phyloP scores from a whole-genome alignment of 371 early-diverging fungal genomes.

The Capniomyces stellatus region DNA sequence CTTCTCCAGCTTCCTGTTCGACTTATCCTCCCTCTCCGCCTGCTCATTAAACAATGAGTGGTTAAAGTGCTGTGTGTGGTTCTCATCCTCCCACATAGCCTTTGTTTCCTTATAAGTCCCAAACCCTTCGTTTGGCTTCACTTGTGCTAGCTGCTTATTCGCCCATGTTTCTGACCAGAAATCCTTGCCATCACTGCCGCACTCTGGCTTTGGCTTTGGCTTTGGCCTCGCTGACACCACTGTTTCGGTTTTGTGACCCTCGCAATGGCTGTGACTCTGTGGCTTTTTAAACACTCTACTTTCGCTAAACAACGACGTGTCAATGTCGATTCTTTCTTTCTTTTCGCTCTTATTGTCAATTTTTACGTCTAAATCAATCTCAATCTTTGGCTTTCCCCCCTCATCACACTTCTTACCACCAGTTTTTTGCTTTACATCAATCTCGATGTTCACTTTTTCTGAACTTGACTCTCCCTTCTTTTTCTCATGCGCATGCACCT shows the following conservation, averaged over 20 bases:
- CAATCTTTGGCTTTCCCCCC: neutral
- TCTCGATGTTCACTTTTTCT: constrained; percentile 15
- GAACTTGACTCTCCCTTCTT: constrained; percentile 5
- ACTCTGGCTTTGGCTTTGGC: neutral
- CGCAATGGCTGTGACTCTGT: too few species aligned
- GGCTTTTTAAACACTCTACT: too few species aligned
- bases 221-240: neutral
- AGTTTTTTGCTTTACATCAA: constrained; percentile 19
- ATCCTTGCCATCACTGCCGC: constrained; percentile 7
- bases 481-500: constrained; percentile 13
- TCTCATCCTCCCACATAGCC: constrained; percentile 26
- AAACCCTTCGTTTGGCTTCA: constrained; percentile 24
- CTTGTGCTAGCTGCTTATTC: constrained; percentile 14
- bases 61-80: constrained; percentile 24
- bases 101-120: constrained; percentile 25
- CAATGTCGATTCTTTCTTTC: neutral
- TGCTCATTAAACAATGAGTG: constrained; percentile 26
- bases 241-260: neutral
- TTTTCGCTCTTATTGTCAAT: neutral
- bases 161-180: constrained; percentile 21
- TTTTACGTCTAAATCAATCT: too few species aligned
- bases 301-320: too few species aligned
- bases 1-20: constrained; percentile 19
- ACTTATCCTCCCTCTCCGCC: constrained; percentile 19
- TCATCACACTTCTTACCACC: too few species aligned